These are phyloP conservation scores for Chalaropsis thielavioides DNA, from an alignment of 2,329 filamentous ascomycete genomes.

Conservation along the genomic window DNA sequence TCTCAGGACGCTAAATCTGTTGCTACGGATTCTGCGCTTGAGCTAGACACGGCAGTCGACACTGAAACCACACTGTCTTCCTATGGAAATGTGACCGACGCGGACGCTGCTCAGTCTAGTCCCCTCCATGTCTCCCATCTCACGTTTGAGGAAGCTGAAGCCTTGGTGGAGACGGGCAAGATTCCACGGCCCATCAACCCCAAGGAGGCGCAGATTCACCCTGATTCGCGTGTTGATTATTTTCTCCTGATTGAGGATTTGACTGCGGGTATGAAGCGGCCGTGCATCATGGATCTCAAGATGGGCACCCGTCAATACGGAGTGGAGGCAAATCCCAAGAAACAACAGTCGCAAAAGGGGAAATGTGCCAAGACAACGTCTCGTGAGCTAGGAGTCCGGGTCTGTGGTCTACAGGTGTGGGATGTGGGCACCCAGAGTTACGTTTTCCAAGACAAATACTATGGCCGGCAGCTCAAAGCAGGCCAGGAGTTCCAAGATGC, in stretches of 20 bases:
- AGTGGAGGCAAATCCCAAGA: constrained; percentile 79
- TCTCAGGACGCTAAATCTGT: not conserved
- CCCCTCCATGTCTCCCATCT: constrained; percentile 17
- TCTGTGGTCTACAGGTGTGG: constrained; percentile 95
- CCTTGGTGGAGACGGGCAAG: constrained; percentile 21
- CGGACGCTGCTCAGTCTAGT: constrained; percentile 1
- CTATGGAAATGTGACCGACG: not conserved
- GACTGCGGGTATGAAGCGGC: constrained; percentile 88
- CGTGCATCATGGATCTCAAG: constrained; percentile 93
- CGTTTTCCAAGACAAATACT: constrained; percentile 97
- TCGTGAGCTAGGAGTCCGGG: constrained; percentile 73
- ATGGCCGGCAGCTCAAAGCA: constrained; percentile 73
- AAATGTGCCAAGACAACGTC: constrained; percentile 93
- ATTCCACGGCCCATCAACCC: constrained; percentile 55
- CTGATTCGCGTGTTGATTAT: constrained; percentile 62
- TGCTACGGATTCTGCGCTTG: not conserved
- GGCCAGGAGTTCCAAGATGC: constrained; percentile 81
- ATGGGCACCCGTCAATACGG: constrained; percentile 98
- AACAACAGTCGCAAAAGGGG: constrained; percentile 78
- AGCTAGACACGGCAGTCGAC: constrained; percentile 6
- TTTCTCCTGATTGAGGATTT: constrained; percentile 90
- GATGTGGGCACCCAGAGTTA: constrained; percentile 71
- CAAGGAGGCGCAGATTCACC: constrained; percentile 56
- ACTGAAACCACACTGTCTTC: not conserved
- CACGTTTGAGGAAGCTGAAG: constrained; percentile 16